Conservation (phyloP, 345 rosid genomes). For the Eucalyptus brandiana region DNA sequence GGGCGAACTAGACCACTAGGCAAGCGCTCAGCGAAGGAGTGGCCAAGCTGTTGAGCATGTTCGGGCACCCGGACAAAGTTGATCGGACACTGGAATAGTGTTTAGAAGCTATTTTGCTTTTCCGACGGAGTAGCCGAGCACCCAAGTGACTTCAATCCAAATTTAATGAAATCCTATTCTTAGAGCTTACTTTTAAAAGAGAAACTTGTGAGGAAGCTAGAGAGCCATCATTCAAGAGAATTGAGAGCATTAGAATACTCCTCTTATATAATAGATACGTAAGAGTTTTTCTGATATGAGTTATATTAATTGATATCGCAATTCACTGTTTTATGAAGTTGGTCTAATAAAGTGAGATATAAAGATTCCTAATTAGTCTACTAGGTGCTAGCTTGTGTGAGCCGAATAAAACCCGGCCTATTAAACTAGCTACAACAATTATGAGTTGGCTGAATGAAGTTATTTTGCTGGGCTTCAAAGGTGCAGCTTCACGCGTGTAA, state of each 20-base stretch:
- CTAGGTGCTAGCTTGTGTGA: fast-evolving
- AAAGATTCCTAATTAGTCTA: no score
- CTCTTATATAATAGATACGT: no score
- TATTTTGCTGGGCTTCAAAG: not conserved
- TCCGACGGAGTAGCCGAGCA: not conserved
- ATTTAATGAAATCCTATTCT: not conserved
- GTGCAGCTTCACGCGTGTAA: not conserved
- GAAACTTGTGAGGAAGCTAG: not conserved
- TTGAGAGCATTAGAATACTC: not conserved
- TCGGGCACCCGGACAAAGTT: not conserved
- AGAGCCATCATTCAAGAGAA: not conserved
- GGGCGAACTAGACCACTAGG: not conserved
- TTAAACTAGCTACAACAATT: not conserved
- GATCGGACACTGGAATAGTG: not conserved
- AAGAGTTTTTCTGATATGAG: no score
- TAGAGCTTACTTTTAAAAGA: not conserved
- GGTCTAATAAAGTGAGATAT: no score
- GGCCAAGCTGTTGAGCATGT: not conserved
- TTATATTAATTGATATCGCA: no score
- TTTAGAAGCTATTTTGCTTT: not conserved
- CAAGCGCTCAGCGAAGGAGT: not conserved
- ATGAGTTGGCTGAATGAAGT: not conserved
- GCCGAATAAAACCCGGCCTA: fast-evolving
- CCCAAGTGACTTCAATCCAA: not conserved
- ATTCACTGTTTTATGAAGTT: no score